phyloP scores from a whole-genome alignment of 495 filamentous ascomycete species.

The Lasiosphaeris hirsuta region DNA sequence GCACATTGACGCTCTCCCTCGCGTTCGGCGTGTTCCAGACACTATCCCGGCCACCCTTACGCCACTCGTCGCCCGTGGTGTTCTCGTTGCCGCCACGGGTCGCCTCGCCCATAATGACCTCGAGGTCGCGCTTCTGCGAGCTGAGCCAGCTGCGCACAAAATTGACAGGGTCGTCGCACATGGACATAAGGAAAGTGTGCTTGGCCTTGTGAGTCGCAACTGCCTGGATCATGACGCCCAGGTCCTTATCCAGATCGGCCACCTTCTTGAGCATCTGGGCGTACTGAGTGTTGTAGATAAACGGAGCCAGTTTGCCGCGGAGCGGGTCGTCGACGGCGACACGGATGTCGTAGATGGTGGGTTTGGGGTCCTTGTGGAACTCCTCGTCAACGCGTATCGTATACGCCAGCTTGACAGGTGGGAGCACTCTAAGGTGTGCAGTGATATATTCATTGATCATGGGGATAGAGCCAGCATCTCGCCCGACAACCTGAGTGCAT shows the following conservation, averaged over 20 bases:
- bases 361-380: slow-evolving; percentile 62
- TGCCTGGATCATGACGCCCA: slow-evolving; percentile 74
- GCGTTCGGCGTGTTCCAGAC: slow-evolving; percentile 54
- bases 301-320: slow-evolving; percentile 59
- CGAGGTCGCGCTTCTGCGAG: slow-evolving; percentile 84
- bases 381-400: slow-evolving; percentile 91
- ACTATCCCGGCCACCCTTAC: slow-evolving; percentile 48
- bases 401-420: slow-evolving; percentile 82
- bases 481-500: slow-evolving; percentile 62
- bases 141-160: slow-evolving; percentile 83
- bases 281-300: slow-evolving; percentile 56
- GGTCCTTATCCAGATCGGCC: slow-evolving; percentile 70
- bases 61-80: slow-evolving; percentile 53
- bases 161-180: slow-evolving; percentile 74
- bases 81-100: slow-evolving; percentile 63
- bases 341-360: slow-evolving; percentile 84
- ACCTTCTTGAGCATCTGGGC: slow-evolving; percentile 66
- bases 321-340: slow-evolving; percentile 84
- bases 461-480: slow-evolving; percentile 84
- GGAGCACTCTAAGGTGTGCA: slow-evolving; percentile 70
- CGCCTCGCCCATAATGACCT: slow-evolving; percentile 82
- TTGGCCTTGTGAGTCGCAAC: slow-evolving; percentile 77
- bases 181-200: slow-evolving; percentile 72
- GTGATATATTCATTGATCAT: slow-evolving; percentile 73
- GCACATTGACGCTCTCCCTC: slow-evolving; percentile 52